Base-by-base conservation (phyloP, 2,329 filamentous ascomycete genomes). In the Sporothrix humicola region DNA sequence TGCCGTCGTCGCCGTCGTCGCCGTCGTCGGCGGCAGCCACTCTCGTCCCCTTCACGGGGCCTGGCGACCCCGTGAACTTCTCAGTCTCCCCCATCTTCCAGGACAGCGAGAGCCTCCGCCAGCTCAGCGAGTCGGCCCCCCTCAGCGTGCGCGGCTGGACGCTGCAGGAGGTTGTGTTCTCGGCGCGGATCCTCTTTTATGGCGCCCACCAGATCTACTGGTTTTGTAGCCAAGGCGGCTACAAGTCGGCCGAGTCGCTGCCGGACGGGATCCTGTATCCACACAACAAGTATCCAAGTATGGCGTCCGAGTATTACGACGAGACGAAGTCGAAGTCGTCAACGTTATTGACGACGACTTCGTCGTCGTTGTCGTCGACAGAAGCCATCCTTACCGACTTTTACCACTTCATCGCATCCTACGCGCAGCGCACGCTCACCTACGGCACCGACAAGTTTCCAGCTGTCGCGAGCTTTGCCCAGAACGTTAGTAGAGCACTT, bases 141-240 rank as follows among this genome's bases (percentile, higher is more conserved):
- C 44, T 73, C 20, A 44, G 59, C 15, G 7, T 12, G 1, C 58
- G 72, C 3, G 72, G 68, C 50, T 71, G 72, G 72, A 42, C 20
- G 1, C 15, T 73, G 31, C 72, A 73, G 17, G 72, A 73, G 54
- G 50, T 73, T 1, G 48, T 68, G 1, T 42, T 73, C 12, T 63
- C 72, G 20, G 15, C 72, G n/a, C 69, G 69, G 12, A 42, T 71
- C 1, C 37, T 73, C n/a, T 66, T 48, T 20, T 69, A 48, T 10
- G 69, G 72, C 12, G 3, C n/a, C 17, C 8, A 46, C 8, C 69
- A 71, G 44, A 59, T 73, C 15, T 73, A 71, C 52, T 73, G 72
- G 72, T 50, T 61, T 42, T 73, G 72, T 12, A 44, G 37, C 8
- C 8, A 17, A 0, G 72, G 58, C 9, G 72, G 72, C 48, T 71